Percentiles rank a stretch among this genome's conserved stretches.
These are phyloP conservation scores for Paecilomyces fulvus DNA, from an alignment of 2,329 filamentous ascomycete species.

Conservation along the genomic window DNA sequence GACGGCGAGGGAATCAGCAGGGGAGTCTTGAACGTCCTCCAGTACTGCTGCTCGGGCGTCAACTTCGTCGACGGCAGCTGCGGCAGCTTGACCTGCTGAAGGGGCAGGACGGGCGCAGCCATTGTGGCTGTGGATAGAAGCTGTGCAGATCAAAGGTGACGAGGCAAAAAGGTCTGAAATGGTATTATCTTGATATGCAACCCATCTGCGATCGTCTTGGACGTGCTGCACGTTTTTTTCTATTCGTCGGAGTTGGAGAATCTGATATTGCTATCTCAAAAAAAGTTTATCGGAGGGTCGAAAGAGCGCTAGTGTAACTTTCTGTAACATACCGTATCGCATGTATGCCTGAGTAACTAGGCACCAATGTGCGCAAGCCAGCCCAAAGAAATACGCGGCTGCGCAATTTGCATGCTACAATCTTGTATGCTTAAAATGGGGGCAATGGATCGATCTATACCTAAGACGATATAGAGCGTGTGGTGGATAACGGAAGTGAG, in stretches of 20 bases:
- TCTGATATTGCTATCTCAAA: constrained; percentile 1
- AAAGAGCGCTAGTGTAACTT: neutral
- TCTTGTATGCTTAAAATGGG: too few species aligned
- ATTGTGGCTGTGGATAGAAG: constrained; percentile 39
- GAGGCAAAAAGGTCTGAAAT: neutral
- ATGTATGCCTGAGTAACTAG: neutral
- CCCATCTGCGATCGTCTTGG: neutral
- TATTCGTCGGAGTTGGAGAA: neutral
- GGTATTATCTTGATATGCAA: neutral
- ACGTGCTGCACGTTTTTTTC: neutral
- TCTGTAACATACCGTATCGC: neutral
- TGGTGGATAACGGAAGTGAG: too few species aligned
- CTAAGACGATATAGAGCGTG: too few species aligned
- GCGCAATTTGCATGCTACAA: too few species aligned
- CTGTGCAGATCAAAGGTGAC: neutral
- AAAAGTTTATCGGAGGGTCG: neutral
- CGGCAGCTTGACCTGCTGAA: constrained; percentile 74
- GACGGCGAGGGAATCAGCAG: constrained; percentile 85
- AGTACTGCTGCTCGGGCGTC: constrained; percentile 91
- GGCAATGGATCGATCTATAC: too few species aligned
- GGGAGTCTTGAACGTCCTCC: constrained; percentile 89
- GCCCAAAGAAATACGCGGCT: too few species aligned
- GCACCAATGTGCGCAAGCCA: too few species aligned
- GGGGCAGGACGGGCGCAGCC: constrained; percentile 76
- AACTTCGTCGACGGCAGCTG: constrained; percentile 66